Evolutionary conservation across 2,329 filamentous ascomycete species (phyloP).

Genomic region (Graphilbum ipis-grandicollis): DNA sequence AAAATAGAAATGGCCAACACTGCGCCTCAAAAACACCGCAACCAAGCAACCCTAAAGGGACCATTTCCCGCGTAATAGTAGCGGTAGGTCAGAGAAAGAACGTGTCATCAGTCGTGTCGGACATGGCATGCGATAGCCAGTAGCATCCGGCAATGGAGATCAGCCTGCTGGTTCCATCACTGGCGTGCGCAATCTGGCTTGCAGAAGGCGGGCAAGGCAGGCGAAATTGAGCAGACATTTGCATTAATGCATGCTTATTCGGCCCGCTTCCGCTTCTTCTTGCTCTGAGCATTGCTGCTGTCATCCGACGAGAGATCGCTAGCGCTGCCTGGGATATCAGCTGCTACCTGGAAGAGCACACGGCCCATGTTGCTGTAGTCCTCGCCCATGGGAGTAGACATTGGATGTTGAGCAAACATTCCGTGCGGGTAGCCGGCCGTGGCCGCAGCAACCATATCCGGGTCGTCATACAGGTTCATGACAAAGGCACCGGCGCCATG

Average conservation of each 20-base stretch:
- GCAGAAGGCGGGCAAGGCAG: not conserved
- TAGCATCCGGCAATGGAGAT: not conserved
- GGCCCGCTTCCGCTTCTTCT: conserved; percentile 68
- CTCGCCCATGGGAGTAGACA: conserved; percentile 24
- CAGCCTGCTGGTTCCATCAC: not conserved
- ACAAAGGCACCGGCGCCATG: conserved; percentile 81
- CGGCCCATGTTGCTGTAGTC: conserved; percentile 54
- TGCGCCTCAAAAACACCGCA: conserved; percentile 8
- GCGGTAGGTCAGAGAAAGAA: conserved; percentile 17
- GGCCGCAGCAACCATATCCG: conserved; percentile 27
- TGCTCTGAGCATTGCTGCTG: conserved; percentile 30
- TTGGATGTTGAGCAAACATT: conserved; percentile 20
- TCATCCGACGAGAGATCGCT: conserved; percentile 41
- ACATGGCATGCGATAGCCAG: conserved; percentile 7
- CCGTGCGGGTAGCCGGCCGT: conserved; percentile 11
- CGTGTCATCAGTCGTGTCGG: conserved; percentile 21
- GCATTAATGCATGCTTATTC: conserved; percentile 23
- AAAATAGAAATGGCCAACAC: conserved; percentile 1
- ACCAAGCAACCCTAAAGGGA: conserved; percentile 8
- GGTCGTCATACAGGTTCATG: conserved; percentile 70
- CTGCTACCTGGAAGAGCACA: conserved; percentile 66
- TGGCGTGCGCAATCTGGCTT: not conserved
- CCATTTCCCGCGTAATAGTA: conserved; percentile 11
- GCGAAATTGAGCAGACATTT: not conserved
- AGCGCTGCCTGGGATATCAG: conserved; percentile 50